A percentile compares a stretch with the other conserved stretches of the same genome.
phyloP scores from a whole-genome alignment of 371 early-diverging fungal species.

The Dinochytrium kinnereticum region DNA sequence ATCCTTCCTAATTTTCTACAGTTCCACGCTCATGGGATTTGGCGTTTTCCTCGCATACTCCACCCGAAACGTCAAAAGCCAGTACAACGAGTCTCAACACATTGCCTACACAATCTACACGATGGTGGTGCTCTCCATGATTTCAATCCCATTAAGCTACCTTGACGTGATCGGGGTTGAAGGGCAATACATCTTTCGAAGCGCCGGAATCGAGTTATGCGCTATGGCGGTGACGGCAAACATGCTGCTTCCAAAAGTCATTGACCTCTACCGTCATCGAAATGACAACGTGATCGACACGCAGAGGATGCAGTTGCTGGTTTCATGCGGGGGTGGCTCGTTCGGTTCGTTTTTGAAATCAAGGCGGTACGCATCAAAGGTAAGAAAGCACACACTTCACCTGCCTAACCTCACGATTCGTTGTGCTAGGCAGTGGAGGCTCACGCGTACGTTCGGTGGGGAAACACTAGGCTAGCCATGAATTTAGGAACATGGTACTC shows the following conservation, averaged over 20 bases:
- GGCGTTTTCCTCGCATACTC: not conserved
- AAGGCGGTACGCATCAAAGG: no score
- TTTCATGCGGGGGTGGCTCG: no score
- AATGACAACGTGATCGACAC: no score
- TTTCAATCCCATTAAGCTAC: slow-evolving; percentile 2
- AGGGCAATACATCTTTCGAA: slow-evolving; percentile 3
- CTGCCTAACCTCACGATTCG: no score
- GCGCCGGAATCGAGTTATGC: slow-evolving; percentile 1
- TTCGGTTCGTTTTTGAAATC: no score
- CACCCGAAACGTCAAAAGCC: not conserved
- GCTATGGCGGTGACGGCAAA: not conserved
- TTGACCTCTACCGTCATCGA: no score
- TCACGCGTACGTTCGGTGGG: no score
- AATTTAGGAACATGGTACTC: no score
- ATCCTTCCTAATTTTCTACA: not conserved
- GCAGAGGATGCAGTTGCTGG: no score
- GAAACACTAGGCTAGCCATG: no score
- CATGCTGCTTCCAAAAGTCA: not conserved
- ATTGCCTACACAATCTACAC: slow-evolving; percentile 8
- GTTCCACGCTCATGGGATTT: not conserved
- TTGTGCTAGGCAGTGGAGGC: no score
- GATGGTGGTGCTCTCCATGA: not conserved
- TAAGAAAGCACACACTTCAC: no score
- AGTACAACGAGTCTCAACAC: not conserved
- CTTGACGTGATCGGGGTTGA: slow-evolving; percentile 4